These are phyloP conservation scores for Cubamyces lactineus DNA, from an alignment of 768 basidiomycete genomes.

Conservation along the genomic window DNA sequence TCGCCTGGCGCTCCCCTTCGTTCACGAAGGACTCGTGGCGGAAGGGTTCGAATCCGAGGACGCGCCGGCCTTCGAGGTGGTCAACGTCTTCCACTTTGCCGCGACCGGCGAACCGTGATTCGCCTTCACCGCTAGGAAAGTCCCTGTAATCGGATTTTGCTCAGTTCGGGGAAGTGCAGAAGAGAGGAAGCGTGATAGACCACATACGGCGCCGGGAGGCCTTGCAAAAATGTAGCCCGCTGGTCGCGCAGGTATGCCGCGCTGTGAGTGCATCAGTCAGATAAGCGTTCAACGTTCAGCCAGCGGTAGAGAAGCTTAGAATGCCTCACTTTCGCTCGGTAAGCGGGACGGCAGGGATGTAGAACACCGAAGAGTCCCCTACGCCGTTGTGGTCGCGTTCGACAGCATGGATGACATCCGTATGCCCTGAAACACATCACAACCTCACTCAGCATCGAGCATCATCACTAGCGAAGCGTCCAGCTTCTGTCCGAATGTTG, in stretches of 20 bases:
- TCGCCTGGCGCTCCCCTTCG: slow-evolving; percentile 23
- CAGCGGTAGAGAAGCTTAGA: neutral
- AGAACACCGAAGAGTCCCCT: slow-evolving; percentile 70
- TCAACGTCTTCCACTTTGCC: slow-evolving; percentile 44
- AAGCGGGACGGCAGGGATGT: slow-evolving; percentile 72
- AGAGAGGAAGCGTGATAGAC: slow-evolving; percentile 31
- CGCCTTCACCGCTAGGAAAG: slow-evolving; percentile 55
- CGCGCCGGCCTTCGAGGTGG: slow-evolving; percentile 40
- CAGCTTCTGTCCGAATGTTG: no score
- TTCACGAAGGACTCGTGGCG: slow-evolving; percentile 10
- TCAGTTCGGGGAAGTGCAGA: neutral
- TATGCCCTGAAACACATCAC: slow-evolving; percentile 32
- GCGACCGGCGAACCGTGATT: slow-evolving; percentile 42
- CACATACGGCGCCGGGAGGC: slow-evolving; percentile 58
- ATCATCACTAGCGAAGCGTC: neutral
- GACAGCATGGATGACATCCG: slow-evolving; percentile 50
- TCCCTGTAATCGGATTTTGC: slow-evolving; percentile 40
- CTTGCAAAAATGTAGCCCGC: slow-evolving; percentile 58
- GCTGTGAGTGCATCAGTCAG: slow-evolving; percentile 33
- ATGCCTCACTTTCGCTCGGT: slow-evolving; percentile 50
- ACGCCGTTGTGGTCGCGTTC: slow-evolving; percentile 55
- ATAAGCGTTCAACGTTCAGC: neutral
- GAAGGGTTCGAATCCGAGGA: slow-evolving; percentile 49
- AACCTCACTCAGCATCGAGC: neutral
- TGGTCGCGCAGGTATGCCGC: slow-evolving; percentile 64